Base-by-base conservation (phyloP, 2,329 filamentous ascomycete genomes). In the Penicillium griseofulvum region DNA sequence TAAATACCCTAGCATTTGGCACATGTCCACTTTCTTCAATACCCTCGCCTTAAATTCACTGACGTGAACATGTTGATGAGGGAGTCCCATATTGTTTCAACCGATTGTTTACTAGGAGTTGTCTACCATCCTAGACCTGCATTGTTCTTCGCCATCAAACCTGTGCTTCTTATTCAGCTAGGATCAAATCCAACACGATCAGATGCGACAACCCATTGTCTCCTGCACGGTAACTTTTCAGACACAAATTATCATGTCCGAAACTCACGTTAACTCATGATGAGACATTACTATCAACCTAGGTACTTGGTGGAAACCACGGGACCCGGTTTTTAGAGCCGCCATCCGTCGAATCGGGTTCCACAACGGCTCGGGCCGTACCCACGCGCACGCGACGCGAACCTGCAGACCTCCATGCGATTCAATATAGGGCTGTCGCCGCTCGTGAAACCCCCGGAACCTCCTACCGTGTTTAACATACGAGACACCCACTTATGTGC, bases 341-440 rank as follows among this genome's bases (percentile, higher is more conserved):
- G 12, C n/a, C 34, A 19, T 17, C 12, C 5, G 26, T 41, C 46
- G 14, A 41, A 49, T 49, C 37, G 37, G 37, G 16, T 14, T n/a
- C 22, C 43, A 48, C 36, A 16, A 28, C 43, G 50, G 50, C 28
- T 52, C 50, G 50, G 50, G 28, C 43, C 50, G 50, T 14, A 31
- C 28, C 47, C 28, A 33, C 26, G 14, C n/a, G 14, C 28, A 33
- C 26, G 14, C n/a, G 14, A n/a, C 1, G 7, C 28, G 14, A 31
- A 31, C 37, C 14, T 33, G 9, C 28, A 2, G 28, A 29, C 9
- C 9, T 29, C 10, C 37, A 43, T 49, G 37, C 12, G 14, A 49
- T n/a, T 7, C 16, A 45, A 11, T 34, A 16, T 11, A 22, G 12
- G 28, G 28, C 12, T 33, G 14, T 33, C 6, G 11, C 17, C 1